Evolutionary conservation across 768 basidiomycete species (phyloP), one percentile per base, ranked within the genome.

Genomic region (Punctularia strigosozonata): DNA sequence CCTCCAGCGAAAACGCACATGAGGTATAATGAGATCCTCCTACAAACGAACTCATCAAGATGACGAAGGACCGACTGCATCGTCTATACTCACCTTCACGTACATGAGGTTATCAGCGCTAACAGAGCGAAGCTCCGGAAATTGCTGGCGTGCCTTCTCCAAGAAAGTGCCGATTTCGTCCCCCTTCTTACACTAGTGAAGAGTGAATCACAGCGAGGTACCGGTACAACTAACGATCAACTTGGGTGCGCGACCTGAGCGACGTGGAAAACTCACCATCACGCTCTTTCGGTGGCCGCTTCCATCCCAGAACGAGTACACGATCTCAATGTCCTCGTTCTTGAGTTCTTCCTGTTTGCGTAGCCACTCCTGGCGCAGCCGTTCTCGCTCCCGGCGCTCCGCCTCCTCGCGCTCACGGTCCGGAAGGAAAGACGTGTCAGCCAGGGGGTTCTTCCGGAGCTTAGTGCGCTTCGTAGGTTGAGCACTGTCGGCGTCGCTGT

Each of bases 101-200:
- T 98, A 99, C 92, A 98, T 98, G 25, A 99, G 61, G 55, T 98
- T 99, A 60, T 99, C 95, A 15, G 86, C 90, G 39, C 78, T 85
- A 35, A 91, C 77, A 6, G 82, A 81, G 39, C 92, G 65, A 26
- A 99, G 69, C 59, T 98, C 92, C 2, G 92, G 84, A 53, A 95
- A 88, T 50, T 98, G 92, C 37, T 76, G 73, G 21, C 92, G 72
- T 50, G 91, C 95, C 59, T 90, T 98, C 52, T 92, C 88, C 47
- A 99, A 64, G 61, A 99, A 97, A 6, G 62, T 63, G 3, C 78
- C 74, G 43, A 99, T 77, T 36, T 80, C 75, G 52, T 99, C 91
- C 21, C 94, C 92, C 57, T 99, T 99, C 72, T 89, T 94, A 60
- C 92, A 97, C 94, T 98, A 55, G n/a, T n/a, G n/a, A n/a, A n/a